Evolutionary conservation across 2,329 filamentous ascomycete genomes (phyloP).

Genomic region (Ceratocystis variospora): DNA sequence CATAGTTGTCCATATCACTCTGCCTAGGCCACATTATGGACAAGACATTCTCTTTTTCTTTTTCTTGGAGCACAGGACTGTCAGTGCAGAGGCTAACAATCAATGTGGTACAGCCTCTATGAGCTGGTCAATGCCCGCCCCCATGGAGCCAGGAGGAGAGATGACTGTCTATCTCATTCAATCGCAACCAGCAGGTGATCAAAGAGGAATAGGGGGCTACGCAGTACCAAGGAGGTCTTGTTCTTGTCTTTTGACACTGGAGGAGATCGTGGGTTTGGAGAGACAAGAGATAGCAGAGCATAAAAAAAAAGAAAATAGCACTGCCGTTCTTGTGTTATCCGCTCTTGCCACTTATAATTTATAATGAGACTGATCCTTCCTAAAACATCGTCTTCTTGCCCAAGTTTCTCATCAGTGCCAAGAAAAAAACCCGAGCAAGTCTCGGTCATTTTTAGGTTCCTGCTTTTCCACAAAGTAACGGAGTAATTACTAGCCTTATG

Average conservation of each 20-base stretch:
- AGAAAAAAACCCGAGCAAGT: no score
- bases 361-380: neutral
- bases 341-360: neutral
- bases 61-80: neutral
- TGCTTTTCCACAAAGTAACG: neutral
- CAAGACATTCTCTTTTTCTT: neutral
- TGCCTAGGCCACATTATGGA: neutral
- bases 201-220: neutral
- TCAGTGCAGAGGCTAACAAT: slow-evolving; percentile 3
- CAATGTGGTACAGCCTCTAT: neutral
- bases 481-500: no score
- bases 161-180: neutral
- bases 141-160: neutral
- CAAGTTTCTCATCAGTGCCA: no score
- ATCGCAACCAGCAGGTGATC: neutral
- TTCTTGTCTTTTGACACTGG: neutral
- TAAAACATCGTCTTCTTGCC: neutral
- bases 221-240: neutral
- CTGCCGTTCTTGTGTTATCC: no score
- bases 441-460: neutral
- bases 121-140: neutral
- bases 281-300: neutral
- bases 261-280: neutral
- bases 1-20: neutral
- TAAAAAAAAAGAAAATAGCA: neutral